Conservation (phyloP, 345 rosid species). For the Pistacia vera region DNA sequence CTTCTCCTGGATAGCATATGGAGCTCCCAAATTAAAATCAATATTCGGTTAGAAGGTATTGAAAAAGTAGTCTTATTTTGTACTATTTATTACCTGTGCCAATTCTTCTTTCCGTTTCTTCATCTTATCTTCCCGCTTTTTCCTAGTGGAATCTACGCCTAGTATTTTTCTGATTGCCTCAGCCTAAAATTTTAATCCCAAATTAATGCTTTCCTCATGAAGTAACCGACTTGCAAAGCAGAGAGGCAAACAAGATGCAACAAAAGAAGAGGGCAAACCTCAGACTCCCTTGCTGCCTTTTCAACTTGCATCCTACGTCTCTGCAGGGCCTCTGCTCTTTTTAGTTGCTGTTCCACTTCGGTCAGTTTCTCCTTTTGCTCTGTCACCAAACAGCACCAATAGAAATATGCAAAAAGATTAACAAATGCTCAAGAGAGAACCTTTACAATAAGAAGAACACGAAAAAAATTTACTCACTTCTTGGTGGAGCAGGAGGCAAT, state of each 20-base stretch:
- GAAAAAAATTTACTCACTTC: conserved; percentile 37
- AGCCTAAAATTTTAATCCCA: conserved; percentile 37
- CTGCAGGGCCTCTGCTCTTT: conserved; percentile 61
- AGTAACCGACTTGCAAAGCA: neutral
- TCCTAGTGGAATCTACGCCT: conserved; percentile 60
- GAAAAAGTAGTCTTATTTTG: neutral
- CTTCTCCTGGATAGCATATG: conserved; percentile 39
- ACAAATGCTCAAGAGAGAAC: neutral
- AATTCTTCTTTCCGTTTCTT: conserved; percentile 58
- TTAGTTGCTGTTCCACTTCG: conserved; percentile 58
- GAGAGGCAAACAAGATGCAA: neutral
- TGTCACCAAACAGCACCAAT: conserved; percentile 14
- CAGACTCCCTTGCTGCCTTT: conserved; percentile 61
- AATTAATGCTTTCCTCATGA: conserved; percentile 6
- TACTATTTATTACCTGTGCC: conserved; percentile 42
- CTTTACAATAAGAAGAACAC: neutral
- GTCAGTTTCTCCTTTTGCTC: conserved; percentile 61
- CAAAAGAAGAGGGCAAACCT: conserved; percentile 33
- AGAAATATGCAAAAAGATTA: neutral
- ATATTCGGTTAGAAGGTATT: neutral
- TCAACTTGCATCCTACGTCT: conserved; percentile 57
- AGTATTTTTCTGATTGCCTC: conserved; percentile 65
- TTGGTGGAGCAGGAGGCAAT: conserved; percentile 58
- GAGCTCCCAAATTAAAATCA: conserved; percentile 14
- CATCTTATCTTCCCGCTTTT: conserved; percentile 56